These are phyloP conservation scores for Calonectria fujianensis DNA, from an alignment of 2,329 filamentous ascomycete species.

Conservation along the genomic window DNA sequence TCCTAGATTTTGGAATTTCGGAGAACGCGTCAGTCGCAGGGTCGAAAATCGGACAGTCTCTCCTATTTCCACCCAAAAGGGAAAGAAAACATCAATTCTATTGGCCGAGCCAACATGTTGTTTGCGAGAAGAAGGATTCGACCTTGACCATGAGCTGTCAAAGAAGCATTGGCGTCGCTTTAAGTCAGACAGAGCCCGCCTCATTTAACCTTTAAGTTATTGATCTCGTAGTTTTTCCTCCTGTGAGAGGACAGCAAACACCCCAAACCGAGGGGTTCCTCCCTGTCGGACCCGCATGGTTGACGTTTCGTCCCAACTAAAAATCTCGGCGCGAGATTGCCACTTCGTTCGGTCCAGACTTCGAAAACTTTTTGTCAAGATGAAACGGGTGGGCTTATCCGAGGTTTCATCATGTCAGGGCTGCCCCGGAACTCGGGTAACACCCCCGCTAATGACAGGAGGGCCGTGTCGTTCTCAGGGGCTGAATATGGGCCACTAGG, in stretches of 20 bases:
- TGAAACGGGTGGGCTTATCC: constrained; percentile 34
- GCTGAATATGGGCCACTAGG: not conserved
- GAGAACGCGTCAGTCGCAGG: not conserved
- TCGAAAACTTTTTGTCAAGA: constrained; percentile 23
- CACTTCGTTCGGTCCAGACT: not conserved
- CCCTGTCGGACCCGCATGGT: constrained; percentile 6
- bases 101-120: not conserved
- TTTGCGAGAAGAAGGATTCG: not conserved
- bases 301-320: constrained; percentile 20
- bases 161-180: not conserved
- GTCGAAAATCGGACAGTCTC: not conserved
- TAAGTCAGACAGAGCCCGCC: constrained; percentile 20
- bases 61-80: not conserved
- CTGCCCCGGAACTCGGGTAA: constrained; percentile 6
- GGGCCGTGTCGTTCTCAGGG: not conserved
- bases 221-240: constrained; percentile 7
- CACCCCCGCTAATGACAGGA: constrained; percentile 5
- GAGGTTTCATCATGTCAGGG: constrained; percentile 31
- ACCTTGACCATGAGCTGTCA: not conserved
- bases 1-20: not conserved
- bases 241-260: not conserved
- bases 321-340: not conserved
- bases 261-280: not conserved
- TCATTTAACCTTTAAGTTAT: constrained; percentile 13
- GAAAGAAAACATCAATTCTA: not conserved